These are phyloP conservation scores for Lactifluus rugatus DNA, from an alignment of 768 basidiomycete genomes.

Conservation along the genomic window DNA sequence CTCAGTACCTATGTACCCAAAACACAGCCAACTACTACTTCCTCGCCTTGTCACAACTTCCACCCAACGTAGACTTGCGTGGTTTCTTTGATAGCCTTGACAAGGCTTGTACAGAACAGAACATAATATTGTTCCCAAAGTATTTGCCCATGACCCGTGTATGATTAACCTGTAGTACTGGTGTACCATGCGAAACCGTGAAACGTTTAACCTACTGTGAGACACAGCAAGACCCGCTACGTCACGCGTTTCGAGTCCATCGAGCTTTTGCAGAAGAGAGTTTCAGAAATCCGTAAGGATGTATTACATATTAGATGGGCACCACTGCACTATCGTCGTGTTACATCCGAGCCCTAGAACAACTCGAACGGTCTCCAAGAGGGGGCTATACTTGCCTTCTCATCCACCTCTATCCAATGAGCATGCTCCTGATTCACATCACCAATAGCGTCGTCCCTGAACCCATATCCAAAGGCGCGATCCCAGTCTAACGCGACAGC, in stretches of 20 bases:
- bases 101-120: no score
- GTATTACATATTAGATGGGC: background rate
- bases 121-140: background rate
- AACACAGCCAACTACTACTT: no score
- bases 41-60: no score
- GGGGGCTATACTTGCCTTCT: slow-evolving; percentile 44
- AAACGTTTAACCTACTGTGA: no score
- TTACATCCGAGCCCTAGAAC: slow-evolving; percentile 24
- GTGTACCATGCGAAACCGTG: no score
- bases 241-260: no score
- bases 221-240: no score
- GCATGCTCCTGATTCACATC: slow-evolving; percentile 35
- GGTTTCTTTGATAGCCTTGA: no score
- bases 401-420: slow-evolving; percentile 61
- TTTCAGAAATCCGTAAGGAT: background rate
- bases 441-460: slow-evolving; percentile 29
- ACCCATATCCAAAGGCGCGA: slow-evolving; percentile 46
- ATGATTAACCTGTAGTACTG: no score
- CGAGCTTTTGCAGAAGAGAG: background rate
- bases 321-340: background rate
- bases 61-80: no score
- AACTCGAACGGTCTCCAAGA: slow-evolving; percentile 51
- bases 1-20: no score
- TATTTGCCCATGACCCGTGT: no score
- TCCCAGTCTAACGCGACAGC: slow-evolving; percentile 59